A percentile compares a stretch with the other conserved stretches of the same genome.
phyloP scores from a whole-genome alignment of 257 asterid genomes.

The Przewalskia tangutica region DNA sequence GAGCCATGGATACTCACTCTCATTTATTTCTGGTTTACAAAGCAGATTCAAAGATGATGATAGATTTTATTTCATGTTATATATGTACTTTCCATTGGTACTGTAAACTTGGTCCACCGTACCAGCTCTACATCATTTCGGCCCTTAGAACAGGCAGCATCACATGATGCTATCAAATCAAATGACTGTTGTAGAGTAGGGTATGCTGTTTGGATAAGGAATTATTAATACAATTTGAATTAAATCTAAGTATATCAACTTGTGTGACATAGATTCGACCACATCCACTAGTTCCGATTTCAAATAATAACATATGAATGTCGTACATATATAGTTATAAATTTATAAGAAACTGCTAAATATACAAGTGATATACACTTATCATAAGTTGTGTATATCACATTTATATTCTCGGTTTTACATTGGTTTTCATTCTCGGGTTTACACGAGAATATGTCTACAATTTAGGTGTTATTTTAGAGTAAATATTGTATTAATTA shows the following conservation, averaged over 20 bases:
- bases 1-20: neutral
- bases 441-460: too few species aligned
- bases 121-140: neutral
- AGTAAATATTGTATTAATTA: too few species aligned
- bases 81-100: slow-evolving; percentile 8
- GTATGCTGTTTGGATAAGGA: neutral
- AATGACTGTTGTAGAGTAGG: neutral
- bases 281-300: neutral
- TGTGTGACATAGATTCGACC: neutral
- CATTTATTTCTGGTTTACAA: neutral
- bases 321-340: too few species aligned
- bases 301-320: too few species aligned
- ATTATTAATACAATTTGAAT: neutral
- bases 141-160: slow-evolving; percentile 1
- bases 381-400: too few species aligned
- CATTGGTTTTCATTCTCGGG: too few species aligned
- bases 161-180: slow-evolving; percentile 4
- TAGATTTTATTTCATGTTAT: neutral
- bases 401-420: too few species aligned
- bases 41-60: neutral
- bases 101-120: neutral
- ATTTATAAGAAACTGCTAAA: too few species aligned
- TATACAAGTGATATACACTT: too few species aligned
- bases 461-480: too few species aligned
- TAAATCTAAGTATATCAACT: neutral